Base-by-base conservation (phyloP, 2,329 filamentous ascomycete species). In the Neonectria magnoliae region DNA sequence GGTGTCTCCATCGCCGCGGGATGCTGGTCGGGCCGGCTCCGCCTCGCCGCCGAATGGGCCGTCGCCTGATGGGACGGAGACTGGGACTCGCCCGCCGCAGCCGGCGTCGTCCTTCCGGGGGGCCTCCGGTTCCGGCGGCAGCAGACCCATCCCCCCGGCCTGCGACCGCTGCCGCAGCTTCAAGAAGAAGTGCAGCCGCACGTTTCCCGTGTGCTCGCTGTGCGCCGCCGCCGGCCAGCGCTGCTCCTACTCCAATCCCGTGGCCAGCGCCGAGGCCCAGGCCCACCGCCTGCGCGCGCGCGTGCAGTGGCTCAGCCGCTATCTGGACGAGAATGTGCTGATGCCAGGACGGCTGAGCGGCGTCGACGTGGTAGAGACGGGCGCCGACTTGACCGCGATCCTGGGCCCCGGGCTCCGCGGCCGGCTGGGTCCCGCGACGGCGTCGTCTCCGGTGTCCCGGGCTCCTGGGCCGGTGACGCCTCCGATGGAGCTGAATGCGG, bases 101-200 rank as follows among this genome's bases (percentile, higher is more conserved):
- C 56, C 51, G 41, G 31, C 52, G 31, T 47, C 63, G 33, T 16
- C 54, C 8, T 16, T 25, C 42, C 51, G 55, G 29, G 22, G 31
- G 22, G 41, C 9, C 18, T 50, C 47, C 27, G 48, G 22, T 18
- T 18, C 58, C 42, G 18, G 38, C 29, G 62, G 60, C 31, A 51
- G 53, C 50, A 66, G 61, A 60, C 67, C 65, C 38, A 22, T 67
- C 16, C 64, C 66, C 5, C 71, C 70, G 27, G 72, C 81, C 13
- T 83, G 81, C 67, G 79, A 81, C 57, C 76, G 81, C 41, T 83
- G 81, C 68, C 80, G 81, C 50, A 77, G 74, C 66, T 81, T 82
- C 70, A 83, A 83, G 73, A 83, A 83, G 75, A 81, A 80, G 62
- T 83, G 81, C 68, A 81, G 78, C 50, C 76, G 80, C 41, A 81